phyloP scores from a whole-genome alignment of 2,329 filamentous ascomycete species.

The Monascus ruber region DNA sequence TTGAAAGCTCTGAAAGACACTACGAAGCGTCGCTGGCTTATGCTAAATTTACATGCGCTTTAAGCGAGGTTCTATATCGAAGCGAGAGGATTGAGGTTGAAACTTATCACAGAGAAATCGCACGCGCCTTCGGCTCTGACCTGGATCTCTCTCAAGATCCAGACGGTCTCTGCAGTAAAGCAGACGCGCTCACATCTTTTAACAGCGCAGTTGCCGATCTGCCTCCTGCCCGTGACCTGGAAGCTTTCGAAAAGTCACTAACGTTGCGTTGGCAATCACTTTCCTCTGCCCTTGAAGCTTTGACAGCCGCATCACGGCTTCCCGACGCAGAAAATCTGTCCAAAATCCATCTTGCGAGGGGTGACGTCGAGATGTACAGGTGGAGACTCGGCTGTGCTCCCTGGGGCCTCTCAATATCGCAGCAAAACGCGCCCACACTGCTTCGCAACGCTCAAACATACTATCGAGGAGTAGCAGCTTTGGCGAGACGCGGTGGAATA shows the following conservation, averaged over 20 bases:
- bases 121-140: constrained; percentile 28
- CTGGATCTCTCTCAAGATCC: constrained; percentile 34
- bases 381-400: constrained; percentile 40
- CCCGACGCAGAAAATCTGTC: constrained; percentile 39
- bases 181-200: constrained; percentile 45
- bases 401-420: constrained; percentile 30
- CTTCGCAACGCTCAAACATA: constrained; percentile 47
- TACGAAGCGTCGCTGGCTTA: constrained; percentile 44
- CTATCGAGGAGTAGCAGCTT: constrained; percentile 42
- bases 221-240: constrained; percentile 15
- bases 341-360: constrained; percentile 43
- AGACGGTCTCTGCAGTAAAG: constrained; percentile 42
- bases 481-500: constrained; percentile 31
- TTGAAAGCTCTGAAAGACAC: constrained; percentile 33
- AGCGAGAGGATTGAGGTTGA: constrained; percentile 37
- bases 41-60: constrained; percentile 45
- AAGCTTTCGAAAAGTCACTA: constrained; percentile 19
- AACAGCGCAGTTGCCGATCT: constrained; percentile 36
- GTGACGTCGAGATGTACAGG: constrained; percentile 45
- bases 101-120: constrained; percentile 41
- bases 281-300: constrained; percentile 37
- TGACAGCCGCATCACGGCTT: constrained; percentile 42
- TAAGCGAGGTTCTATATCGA: constrained; percentile 48
- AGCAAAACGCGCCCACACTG: constrained; percentile 36
- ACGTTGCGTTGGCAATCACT: constrained; percentile 42